Conservation (phyloP, 108 stramenopile genomes). For the Hondaea fermentalgiana region DNA sequence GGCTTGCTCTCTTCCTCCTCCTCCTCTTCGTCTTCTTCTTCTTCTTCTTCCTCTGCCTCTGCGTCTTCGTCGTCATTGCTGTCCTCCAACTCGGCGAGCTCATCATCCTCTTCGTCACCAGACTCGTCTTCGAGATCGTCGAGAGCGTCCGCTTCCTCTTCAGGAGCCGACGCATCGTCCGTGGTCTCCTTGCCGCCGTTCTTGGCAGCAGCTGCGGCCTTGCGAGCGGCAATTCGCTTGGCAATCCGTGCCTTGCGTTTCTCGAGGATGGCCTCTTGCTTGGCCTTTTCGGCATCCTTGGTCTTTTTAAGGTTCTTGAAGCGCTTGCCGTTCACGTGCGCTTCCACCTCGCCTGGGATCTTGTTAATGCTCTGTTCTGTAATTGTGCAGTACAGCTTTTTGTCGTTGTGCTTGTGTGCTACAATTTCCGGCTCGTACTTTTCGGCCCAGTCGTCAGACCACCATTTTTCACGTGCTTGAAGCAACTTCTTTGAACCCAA, state of each 20-base stretch:
- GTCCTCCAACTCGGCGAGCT: not conserved
- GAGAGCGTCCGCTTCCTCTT: not conserved
- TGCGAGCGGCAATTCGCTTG: not conserved
- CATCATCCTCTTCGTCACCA: not conserved
- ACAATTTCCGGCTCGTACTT: conserved; percentile 22
- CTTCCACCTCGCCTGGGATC: conserved; percentile 10
- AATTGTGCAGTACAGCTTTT: conserved; percentile 15
- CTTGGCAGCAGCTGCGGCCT: not conserved
- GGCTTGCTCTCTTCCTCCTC: too few relatives aligned
- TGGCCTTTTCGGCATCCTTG: not conserved
- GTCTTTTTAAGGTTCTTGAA: not conserved
- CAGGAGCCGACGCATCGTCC: not conserved
- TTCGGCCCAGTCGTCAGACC: not conserved
- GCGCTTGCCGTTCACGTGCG: conserved; percentile 21
- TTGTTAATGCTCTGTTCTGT: conserved; percentile 22
- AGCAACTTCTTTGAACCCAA: not conserved
- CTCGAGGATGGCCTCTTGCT: not conserved
- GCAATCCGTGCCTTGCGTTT: not conserved
- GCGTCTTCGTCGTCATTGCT: not conserved
- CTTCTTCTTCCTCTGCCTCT: not conserved
- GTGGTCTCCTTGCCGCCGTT: not conserved
- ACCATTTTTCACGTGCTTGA: conserved; percentile 8
- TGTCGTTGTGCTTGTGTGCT: conserved; percentile 2
- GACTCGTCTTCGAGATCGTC: not conserved
- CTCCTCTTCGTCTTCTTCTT: not conserved